Evolutionary conservation across 2,329 filamentous ascomycete genomes (phyloP), one percentile per base, ranked within the genome.

Genomic region (Diaporthe ilicicola): DNA sequence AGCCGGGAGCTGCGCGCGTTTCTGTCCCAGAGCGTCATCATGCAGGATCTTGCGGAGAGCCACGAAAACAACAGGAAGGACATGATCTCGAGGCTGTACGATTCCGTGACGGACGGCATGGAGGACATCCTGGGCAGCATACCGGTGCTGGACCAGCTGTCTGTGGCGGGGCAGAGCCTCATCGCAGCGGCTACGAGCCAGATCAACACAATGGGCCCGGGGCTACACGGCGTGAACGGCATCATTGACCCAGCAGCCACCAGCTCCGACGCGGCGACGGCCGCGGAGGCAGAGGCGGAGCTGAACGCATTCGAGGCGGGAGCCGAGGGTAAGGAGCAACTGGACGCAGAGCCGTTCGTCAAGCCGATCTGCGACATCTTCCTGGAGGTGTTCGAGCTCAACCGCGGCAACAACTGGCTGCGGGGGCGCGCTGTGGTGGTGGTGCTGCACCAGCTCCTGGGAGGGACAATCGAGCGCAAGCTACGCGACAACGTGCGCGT

Each of bases 331-430:
- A 92, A 91, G 77, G 94, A 97, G 76, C 86, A 72, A 29, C 61
- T 70, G 56, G 71, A 72, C 24, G 64, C 94, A 2, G 94, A 97
- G 78, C 96, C 96, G 1, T 98, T 99, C 77, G 96, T 99, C 77
- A 99, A 98, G 79, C 97, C 96, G 4, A 98, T 99, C 73, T 98
- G 95, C 81, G 96, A 99, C 80, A 91, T 99, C 72, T 99, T 99
- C 82, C 88, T 99, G 19, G 96, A 99, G 79, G 90, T 94, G 0
- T 99, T 99, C 78, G 95, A 97, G 78, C 88, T 99, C 48, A 97
- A 98, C 80, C 91, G 92, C 72, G 95, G 95, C 50, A 98, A 97
- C 81, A 98, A 97, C 81, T 99, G 96, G 97, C 89, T 99, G 4
- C 93, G 97, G 50, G 97, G 96, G 0, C 91, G 96, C 27, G 96